Conservation (phyloP, 23 red algal genomes). For the Porphyridium purpureum region DNA sequence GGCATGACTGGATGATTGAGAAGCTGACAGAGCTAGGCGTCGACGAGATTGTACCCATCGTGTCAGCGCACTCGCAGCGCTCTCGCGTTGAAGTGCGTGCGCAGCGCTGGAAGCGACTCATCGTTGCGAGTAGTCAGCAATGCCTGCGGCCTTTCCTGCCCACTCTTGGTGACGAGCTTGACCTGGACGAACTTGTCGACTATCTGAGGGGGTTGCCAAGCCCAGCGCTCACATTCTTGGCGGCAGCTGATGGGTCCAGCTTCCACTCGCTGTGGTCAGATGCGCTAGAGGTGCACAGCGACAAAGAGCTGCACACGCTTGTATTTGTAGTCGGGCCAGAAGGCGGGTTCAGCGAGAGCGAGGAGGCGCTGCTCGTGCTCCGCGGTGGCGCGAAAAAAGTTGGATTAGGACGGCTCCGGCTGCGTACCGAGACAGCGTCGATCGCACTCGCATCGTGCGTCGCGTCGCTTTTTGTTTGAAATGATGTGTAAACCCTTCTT, state of each 20-base stretch:
- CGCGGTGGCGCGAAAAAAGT: no score
- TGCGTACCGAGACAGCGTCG: no score
- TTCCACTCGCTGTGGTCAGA: background rate
- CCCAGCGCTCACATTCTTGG: no score
- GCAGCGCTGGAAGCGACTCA: background rate
- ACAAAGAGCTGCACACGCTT: background rate
- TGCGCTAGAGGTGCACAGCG: background rate
- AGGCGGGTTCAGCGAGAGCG: background rate
- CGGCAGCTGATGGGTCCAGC: background rate
- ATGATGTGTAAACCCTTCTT: no score
- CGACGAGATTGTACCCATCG: background rate
- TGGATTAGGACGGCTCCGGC: no score
- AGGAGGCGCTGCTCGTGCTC: background rate
- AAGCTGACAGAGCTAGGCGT: conserved; percentile 1
- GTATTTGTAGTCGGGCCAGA: background rate
- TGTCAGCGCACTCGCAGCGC: no score
- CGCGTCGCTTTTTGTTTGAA: no score
- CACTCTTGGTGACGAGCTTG: background rate
- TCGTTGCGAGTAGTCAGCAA: background rate
- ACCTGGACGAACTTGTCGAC: background rate
- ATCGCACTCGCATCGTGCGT: no score
- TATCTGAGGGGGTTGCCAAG: no score
- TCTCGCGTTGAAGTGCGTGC: no score
- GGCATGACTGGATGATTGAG: background rate
- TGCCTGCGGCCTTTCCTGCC: background rate